These are phyloP conservation scores for Ceratocystis destructans DNA, from an alignment of 2,329 filamentous ascomycete species.

Conservation along the genomic window DNA sequence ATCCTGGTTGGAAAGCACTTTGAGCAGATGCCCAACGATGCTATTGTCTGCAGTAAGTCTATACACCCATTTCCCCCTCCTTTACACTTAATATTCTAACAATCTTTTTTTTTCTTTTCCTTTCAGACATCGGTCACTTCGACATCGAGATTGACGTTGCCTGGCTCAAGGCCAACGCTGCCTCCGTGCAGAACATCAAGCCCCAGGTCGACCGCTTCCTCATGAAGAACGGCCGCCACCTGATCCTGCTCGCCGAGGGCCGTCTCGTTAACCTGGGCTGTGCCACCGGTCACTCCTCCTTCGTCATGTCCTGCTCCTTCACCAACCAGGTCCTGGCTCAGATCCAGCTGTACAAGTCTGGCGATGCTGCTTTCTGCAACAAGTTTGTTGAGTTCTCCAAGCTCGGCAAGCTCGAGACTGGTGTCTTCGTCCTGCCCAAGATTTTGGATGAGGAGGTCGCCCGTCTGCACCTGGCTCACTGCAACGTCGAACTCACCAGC, in stretches of 20 bases:
- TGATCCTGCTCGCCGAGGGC: slow-evolving; percentile 96
- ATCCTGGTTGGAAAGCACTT: slow-evolving; percentile 89
- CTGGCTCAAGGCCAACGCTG: slow-evolving; percentile 95
- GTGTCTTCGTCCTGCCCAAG: slow-evolving; percentile 97
- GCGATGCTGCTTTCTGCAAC: slow-evolving; percentile 71
- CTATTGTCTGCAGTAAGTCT: slow-evolving; percentile 85
- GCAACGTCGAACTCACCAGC: slow-evolving; percentile 85
- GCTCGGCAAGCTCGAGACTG: slow-evolving; percentile 74
- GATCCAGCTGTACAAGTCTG: slow-evolving; percentile 93
- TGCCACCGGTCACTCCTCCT: slow-evolving; percentile 96
- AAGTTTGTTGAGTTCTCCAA: slow-evolving; percentile 97
- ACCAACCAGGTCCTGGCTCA: slow-evolving; percentile 99
- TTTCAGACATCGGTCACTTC: slow-evolving; percentile 88
- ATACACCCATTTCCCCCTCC: background rate
- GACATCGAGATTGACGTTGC: slow-evolving; percentile 99
- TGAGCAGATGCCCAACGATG: slow-evolving; percentile 89
- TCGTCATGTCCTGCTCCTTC: slow-evolving; percentile 99
- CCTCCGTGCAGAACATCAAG: slow-evolving; percentile 96
- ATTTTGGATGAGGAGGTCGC: slow-evolving; percentile 98
- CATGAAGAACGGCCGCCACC: slow-evolving; percentile 86
- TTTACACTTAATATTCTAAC: slow-evolving; percentile 7
- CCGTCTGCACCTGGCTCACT: slow-evolving; percentile 79
- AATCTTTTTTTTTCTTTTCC: slow-evolving; percentile 19
- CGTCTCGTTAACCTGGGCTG: slow-evolving; percentile 99
- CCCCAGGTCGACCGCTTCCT: slow-evolving; percentile 97